A percentile compares a stretch with the other conserved stretches of the same genome.
phyloP scores from a whole-genome alignment of 257 asterid species.

The Coffea eugenioides region DNA sequence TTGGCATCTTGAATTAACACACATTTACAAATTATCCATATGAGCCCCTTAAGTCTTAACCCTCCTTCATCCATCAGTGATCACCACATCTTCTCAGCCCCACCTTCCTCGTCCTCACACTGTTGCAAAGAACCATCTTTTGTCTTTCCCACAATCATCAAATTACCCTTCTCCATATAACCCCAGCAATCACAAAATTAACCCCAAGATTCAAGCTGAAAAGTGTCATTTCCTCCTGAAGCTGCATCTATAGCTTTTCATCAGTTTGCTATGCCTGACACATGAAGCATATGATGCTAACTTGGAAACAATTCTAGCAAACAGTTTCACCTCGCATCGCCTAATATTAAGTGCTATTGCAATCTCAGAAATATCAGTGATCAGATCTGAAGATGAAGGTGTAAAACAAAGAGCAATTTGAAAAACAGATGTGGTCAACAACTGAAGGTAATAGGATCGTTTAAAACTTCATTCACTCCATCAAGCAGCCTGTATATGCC shows the following conservation, averaged over 20 bases:
- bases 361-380: background rate
- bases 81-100: background rate
- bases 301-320: background rate
- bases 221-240: background rate
- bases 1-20: background rate
- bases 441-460: background rate
- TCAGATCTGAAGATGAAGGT: background rate
- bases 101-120: background rate
- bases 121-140: background rate
- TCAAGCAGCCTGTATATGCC: background rate
- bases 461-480: constrained; percentile 1
- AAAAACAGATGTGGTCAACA: background rate
- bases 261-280: background rate
- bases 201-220: no score
- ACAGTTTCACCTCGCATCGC: background rate
- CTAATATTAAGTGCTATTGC: background rate
- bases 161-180: background rate
- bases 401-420: background rate
- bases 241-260: background rate
- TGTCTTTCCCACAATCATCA: background rate
- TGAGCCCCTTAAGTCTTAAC: background rate
- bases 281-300: background rate
- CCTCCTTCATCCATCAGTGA: background rate
- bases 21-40: background rate
- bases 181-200: background rate